phyloP scores from a whole-genome alignment of 495 filamentous ascomycete species.

The Daldinia decipiens region DNA sequence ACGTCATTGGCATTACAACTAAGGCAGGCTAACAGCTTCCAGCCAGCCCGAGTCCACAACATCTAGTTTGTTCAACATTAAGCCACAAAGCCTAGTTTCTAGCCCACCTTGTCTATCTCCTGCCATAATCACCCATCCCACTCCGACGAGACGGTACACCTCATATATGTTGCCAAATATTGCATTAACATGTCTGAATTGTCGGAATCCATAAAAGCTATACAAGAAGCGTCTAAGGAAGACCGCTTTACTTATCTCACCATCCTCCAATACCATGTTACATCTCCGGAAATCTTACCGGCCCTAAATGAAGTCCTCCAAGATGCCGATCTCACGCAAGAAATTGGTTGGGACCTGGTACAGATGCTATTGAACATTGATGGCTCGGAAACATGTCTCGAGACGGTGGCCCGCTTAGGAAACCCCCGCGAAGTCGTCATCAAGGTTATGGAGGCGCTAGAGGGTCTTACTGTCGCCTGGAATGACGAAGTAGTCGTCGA shows the following conservation, averaged over 20 bases:
- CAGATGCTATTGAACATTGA: slow-evolving; percentile 84
- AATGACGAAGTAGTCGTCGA: slow-evolving; percentile 61
- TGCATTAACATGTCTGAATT: slow-evolving; percentile 40
- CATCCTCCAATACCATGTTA: slow-evolving; percentile 85
- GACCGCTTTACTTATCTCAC: slow-evolving; percentile 92
- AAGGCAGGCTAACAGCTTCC: background rate
- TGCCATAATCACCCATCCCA: background rate
- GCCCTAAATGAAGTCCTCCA: slow-evolving; percentile 81
- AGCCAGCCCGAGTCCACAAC: background rate
- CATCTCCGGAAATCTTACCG: slow-evolving; percentile 74
- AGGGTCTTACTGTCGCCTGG: slow-evolving; percentile 65
- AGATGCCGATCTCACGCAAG: slow-evolving; percentile 81
- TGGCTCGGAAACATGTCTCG: slow-evolving; percentile 76
- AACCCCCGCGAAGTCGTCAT: slow-evolving; percentile 95
- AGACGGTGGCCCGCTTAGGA: slow-evolving; percentile 78
- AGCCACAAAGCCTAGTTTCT: slow-evolving; percentile 2
- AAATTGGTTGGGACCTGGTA: slow-evolving; percentile 97
- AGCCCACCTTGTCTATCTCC: background rate
- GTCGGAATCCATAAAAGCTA: slow-evolving; percentile 45
- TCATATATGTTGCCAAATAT: background rate
- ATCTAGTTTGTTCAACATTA: slow-evolving; percentile 1
- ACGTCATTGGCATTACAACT: slow-evolving; percentile 32
- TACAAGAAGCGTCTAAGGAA: slow-evolving; percentile 47
- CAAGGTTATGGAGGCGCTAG: slow-evolving; percentile 78
- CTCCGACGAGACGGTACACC: background rate